These are phyloP conservation scores for Ogataea parapolymorpha DNA, from an alignment of 805 yeast genomes.

Conservation along the genomic window DNA sequence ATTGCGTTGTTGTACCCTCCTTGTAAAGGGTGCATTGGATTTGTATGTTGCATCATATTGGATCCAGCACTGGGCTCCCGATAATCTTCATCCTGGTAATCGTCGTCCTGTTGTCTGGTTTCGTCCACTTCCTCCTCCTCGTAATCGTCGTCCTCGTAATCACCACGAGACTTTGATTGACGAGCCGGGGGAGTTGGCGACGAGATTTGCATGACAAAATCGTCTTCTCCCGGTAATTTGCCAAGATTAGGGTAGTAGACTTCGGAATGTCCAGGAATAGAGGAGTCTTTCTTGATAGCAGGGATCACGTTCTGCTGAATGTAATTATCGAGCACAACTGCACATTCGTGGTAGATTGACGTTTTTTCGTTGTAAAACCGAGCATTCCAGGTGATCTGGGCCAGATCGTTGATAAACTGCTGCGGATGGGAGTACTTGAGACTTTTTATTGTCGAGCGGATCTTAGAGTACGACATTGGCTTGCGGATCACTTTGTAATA, in stretches of 20 bases:
- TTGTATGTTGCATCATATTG: slow-evolving; percentile 2
- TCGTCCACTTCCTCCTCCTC: slow-evolving; percentile 23
- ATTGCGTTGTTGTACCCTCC: slow-evolving; percentile 7
- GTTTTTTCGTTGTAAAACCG: slow-evolving; percentile 73
- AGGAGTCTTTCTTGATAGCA: slow-evolving; percentile 39
- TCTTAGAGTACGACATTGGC: slow-evolving; percentile 79
- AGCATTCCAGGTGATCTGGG: slow-evolving; percentile 89
- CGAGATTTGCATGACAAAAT: slow-evolving; percentile 1
- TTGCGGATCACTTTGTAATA: slow-evolving; percentile 74
- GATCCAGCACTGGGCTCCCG: slow-evolving; percentile 8
- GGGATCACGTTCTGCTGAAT: slow-evolving; percentile 48
- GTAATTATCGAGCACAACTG: slow-evolving; percentile 53
- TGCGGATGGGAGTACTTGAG: slow-evolving; percentile 56
- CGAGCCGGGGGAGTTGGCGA: slow-evolving; percentile 7
- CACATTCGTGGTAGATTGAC: slow-evolving; percentile 66
- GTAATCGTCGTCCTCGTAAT: slow-evolving; percentile 19
- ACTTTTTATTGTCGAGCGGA: slow-evolving; percentile 56
- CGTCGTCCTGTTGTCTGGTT: slow-evolving; percentile 21
- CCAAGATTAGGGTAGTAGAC: slow-evolving; percentile 65
- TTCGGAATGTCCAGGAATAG: slow-evolving; percentile 33
- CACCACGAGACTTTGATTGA: slow-evolving; percentile 6
- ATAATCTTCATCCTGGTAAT: slow-evolving; percentile 21
- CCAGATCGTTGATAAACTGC: slow-evolving; percentile 71
- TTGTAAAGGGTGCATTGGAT: slow-evolving; percentile 5
- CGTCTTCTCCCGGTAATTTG: slow-evolving; percentile 46